Base-by-base conservation (phyloP, 441 rosid genomes). In the Aquilaria agallochum region DNA sequence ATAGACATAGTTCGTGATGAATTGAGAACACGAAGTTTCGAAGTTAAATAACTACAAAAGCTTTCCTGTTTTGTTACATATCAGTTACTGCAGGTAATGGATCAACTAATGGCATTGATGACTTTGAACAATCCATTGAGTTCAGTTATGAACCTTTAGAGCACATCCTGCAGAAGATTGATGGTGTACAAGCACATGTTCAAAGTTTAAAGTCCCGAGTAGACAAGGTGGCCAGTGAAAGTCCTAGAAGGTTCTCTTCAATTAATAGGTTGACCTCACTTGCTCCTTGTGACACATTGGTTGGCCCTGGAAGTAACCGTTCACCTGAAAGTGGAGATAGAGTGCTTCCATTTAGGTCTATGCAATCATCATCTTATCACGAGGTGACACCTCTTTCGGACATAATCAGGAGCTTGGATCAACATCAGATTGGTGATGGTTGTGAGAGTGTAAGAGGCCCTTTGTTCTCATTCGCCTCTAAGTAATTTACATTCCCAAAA, bases 131-230 rank as follows among this genome's bases (percentile, higher is more conserved):
- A 4, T 60, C 67, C 48, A 73, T 78, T 34, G 87, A 84, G 66
- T 76, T 83, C 52, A 68, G 67, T 7, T 84, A 79, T 75, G 78
- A 67, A 13, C 70, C 66, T 64, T 59, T 72, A 69, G 95, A 77
- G 71, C 79, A 80, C 60, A 76, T 80, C 45, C 89, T 94, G 61
- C 57, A 72, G 53, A 87, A 83, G 79, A 79, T 90, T 71, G 95
- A 85, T 73, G 69, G 70, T 50, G 75, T 78, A 8, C 85, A 87
- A 57, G 74, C 78, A 2, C 79, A 78, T 70, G 78, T 79, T 11
- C 68, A 60, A 42, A 79, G 68, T 69, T 65, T 85, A 76, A 88
- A 74, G 78, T 67, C 60, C 55, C 81, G 86, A 15, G 68, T 85
- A 14, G 95, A 88, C 62, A 85, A 80, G 74, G 80, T 85, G 66